Conservation (phyloP, 306 rosid species). For the Cicer arietinum region DNA sequence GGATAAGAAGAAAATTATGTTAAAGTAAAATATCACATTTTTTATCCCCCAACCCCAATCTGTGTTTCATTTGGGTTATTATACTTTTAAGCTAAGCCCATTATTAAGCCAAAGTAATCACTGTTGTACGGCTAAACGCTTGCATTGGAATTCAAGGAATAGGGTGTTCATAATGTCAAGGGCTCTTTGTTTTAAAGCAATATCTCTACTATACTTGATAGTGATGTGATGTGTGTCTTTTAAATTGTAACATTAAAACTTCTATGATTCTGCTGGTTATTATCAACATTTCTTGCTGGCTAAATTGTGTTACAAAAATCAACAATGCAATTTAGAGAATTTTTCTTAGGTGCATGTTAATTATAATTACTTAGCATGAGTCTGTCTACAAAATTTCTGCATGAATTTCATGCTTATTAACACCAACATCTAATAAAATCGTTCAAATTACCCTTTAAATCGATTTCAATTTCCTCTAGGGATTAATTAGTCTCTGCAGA, state of each 20-base stretch:
- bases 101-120: constrained; percentile 33
- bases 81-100: constrained; percentile 55
- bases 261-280: constrained; percentile 11
- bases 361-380: no score
- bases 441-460: background rate
- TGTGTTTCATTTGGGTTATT: constrained; percentile 44
- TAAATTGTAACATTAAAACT: background rate
- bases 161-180: constrained; percentile 42
- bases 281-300: constrained; percentile 15
- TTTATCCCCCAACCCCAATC: constrained; percentile 15
- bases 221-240: constrained; percentile 45
- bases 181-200: constrained; percentile 67
- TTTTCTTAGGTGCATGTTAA: no score
- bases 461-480: no score
- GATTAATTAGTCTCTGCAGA: no score
- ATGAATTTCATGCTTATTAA: no score
- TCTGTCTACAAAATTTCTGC: no score
- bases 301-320: constrained; percentile 25
- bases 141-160: constrained; percentile 80
- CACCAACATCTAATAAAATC: constrained; percentile 11
- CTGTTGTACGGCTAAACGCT: constrained; percentile 53
- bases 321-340: background rate
- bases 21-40: background rate
- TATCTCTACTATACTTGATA: constrained; percentile 48
- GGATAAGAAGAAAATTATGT: constrained; percentile 6